These are phyloP conservation scores for Theileria parva DNA, from an alignment of 169 alveolate genomes.

Conservation along the genomic window DNA sequence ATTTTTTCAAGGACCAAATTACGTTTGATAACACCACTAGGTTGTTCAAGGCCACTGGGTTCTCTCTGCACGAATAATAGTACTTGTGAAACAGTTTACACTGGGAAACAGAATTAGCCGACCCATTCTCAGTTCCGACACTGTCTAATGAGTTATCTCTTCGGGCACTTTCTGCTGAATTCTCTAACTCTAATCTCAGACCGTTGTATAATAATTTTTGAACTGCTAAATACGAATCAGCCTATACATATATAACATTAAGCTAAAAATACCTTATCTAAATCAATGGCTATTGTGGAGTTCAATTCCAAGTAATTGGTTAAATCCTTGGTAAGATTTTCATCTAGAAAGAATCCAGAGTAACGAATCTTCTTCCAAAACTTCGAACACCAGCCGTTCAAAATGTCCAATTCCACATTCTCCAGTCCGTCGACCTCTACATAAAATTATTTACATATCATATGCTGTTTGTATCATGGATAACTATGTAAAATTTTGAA, in stretches of 20 bases:
- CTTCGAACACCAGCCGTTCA: constrained; percentile 25
- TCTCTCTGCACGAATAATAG: constrained; percentile 62
- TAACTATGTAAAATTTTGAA: constrained; percentile 11
- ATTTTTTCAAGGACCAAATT: constrained; percentile 46
- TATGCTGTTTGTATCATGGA: not conserved
- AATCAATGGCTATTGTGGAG: constrained; percentile 1
- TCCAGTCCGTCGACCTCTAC: constrained; percentile 37
- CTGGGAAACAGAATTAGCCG: constrained; percentile 46
- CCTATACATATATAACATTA: not conserved
- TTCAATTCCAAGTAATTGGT: constrained; percentile 9
- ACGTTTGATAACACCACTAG: constrained; percentile 52
- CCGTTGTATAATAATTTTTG: constrained; percentile 51
- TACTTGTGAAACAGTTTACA: constrained; percentile 53
- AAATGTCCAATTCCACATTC: constrained; percentile 14
- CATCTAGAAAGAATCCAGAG: constrained; percentile 17
- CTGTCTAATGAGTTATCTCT: not conserved
- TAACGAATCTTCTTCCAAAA: constrained; percentile 7
- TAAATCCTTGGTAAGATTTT: constrained; percentile 7
- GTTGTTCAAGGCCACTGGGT: constrained; percentile 53
- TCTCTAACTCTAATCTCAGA: constrained; percentile 32
- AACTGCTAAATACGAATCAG: constrained; percentile 38
- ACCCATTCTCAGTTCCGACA: not conserved
- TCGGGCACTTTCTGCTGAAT: not conserved
- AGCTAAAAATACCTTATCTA: constrained; percentile 10
- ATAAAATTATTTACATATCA: not conserved